These are phyloP conservation scores for Bryoerythrophyllum caledonicum DNA, from an alignment of 225 moss, liverwort and hornwort species.

Conservation along the genomic window DNA sequence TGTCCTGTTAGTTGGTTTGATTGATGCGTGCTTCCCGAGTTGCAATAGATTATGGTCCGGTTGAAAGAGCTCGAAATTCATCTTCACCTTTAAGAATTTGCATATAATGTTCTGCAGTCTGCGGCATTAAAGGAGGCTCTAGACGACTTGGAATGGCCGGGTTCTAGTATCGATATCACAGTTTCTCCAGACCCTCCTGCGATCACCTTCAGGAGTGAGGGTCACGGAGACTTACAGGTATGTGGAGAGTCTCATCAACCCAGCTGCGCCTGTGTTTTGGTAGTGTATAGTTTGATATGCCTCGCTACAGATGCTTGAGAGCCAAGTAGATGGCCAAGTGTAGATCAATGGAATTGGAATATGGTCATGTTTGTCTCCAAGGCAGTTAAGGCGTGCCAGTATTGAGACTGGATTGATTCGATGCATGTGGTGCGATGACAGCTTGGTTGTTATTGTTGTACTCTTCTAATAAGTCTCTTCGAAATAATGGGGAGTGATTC, in stretches of 20 bases:
- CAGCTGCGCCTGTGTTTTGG: background rate
- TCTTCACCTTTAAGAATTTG: slow-evolving; percentile 19
- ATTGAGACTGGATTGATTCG: background rate
- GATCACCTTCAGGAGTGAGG: slow-evolving; percentile 90
- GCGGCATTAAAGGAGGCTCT: slow-evolving; percentile 87
- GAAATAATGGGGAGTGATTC: slow-evolving; percentile 15
- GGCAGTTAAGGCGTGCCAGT: background rate
- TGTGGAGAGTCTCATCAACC: slow-evolving; percentile 4
- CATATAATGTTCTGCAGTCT: slow-evolving; percentile 58
- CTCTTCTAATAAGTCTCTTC: background rate
- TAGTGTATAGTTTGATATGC: background rate
- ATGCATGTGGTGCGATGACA: slow-evolving; percentile 8
- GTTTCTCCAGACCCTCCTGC: slow-evolving; percentile 74
- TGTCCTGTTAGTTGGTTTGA: background rate
- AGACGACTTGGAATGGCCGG: slow-evolving; percentile 99
- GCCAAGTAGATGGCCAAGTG: background rate
- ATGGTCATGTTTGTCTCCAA: background rate
- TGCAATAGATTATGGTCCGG: background rate
- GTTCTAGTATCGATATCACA: slow-evolving; percentile 78
- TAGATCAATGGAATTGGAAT: background rate
- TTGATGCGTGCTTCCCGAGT: background rate
- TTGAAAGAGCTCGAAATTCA: background rate
- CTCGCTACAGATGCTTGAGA: background rate
- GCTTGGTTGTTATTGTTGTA: slow-evolving; percentile 18
- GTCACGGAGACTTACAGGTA: slow-evolving; percentile 98